Evolutionary conservation across 108 stramenopile species (phyloP).

Genomic region (Nannochloropsis salina): DNA sequence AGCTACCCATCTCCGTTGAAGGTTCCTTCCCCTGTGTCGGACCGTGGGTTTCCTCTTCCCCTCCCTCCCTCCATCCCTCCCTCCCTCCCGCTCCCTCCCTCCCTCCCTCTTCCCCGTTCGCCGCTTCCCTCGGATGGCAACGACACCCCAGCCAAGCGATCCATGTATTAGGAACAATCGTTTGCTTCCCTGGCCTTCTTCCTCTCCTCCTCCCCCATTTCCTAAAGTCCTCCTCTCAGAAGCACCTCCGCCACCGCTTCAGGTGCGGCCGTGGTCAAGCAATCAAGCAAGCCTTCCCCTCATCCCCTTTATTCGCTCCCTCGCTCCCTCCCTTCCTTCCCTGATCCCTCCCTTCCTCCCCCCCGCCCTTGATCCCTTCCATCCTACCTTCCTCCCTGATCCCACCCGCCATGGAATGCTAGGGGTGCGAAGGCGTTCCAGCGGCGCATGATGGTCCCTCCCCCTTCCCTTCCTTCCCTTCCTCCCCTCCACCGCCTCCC

Average conservation of each 20-base stretch:
- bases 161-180: neutral
- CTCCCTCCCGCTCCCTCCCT: neutral
- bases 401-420: too few species aligned
- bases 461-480: neutral
- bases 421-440: too few species aligned
- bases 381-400: neutral
- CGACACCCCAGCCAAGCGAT: neutral
- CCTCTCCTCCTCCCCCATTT: neutral
- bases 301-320: too few species aligned
- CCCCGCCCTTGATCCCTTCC: neutral
- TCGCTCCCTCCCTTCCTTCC: too few species aligned
- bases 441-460: too few species aligned
- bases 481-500: neutral
- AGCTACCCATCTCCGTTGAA: too few species aligned
- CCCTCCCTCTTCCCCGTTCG: neutral
- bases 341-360: too few species aligned
- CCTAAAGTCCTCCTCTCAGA: neutral
- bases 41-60: neutral
- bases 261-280: too few species aligned
- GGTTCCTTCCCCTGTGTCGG: neutral
- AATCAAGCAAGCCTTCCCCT: too few species aligned
- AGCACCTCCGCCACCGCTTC: too few species aligned
- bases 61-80: neutral
- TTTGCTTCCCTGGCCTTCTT: neutral
- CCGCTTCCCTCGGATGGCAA: neutral